Percentiles rank a stretch among this genome's conserved stretches.
These are phyloP conservation scores for Hanseniaspora meyeri DNA, from an alignment of 805 yeast species.

Conservation along the genomic window DNA sequence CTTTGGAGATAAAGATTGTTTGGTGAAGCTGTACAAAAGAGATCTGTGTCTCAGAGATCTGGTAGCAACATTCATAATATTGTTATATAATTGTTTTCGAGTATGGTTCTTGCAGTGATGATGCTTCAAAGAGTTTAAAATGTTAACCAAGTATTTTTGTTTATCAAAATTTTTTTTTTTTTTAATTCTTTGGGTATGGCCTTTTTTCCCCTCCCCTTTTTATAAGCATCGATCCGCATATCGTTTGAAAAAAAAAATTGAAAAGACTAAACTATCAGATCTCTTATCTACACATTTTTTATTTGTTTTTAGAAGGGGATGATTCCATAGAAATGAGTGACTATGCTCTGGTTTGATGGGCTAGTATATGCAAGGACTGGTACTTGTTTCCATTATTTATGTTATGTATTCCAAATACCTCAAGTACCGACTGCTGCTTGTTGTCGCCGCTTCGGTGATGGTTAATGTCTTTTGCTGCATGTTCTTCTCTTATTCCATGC, in stretches of 20 bases:
- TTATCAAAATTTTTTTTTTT: too few species aligned
- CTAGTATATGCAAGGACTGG: background rate
- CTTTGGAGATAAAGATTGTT: background rate
- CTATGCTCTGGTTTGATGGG: background rate
- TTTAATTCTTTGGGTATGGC: too few species aligned
- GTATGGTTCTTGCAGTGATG: background rate
- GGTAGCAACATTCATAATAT: background rate
- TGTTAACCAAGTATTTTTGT: too few species aligned
- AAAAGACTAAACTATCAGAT: too few species aligned
- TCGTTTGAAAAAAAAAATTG: too few species aligned
- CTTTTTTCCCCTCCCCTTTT: too few species aligned
- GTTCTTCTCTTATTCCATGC: background rate
- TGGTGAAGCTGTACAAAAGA: background rate
- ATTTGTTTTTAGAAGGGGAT: too few species aligned
- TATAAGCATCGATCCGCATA: too few species aligned
- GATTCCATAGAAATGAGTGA: too few species aligned
- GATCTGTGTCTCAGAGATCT: background rate
- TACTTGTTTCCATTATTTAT: background rate
- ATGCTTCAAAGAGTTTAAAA: too few species aligned
- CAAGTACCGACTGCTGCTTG: background rate
- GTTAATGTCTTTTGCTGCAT: background rate
- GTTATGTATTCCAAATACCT: background rate
- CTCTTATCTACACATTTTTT: too few species aligned
- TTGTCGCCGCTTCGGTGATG: background rate
- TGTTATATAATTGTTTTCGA: background rate